Evolutionary conservation across 441 rosid species (phyloP).

Genomic region (Isatis lusitanica): DNA sequence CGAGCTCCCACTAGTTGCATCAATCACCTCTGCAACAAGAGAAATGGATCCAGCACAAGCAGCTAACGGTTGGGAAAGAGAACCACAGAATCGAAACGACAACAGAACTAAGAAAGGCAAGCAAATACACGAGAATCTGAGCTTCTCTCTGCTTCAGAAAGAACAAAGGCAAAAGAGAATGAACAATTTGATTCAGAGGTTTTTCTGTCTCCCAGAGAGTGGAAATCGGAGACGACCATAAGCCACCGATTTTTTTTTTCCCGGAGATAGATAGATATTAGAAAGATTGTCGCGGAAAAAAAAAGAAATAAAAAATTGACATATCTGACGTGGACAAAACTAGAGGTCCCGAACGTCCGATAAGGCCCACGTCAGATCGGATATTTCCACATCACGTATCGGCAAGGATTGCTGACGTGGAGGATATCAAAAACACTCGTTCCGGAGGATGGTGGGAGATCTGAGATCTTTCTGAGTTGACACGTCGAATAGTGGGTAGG

Average conservation of each 20-base stretch:
- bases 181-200: slow-evolving; percentile 12
- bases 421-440: slow-evolving; percentile 28
- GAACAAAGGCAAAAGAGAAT: background rate
- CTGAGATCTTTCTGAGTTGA: slow-evolving; percentile 22
- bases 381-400: slow-evolving; percentile 30
- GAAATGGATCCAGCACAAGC: slow-evolving; percentile 25
- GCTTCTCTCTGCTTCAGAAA: slow-evolving; percentile 19
- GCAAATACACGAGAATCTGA: slow-evolving; percentile 5
- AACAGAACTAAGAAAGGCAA: background rate
- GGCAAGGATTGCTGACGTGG: slow-evolving; percentile 25
- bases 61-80: slow-evolving; percentile 24
- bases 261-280: slow-evolving; percentile 41
- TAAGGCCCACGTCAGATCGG: slow-evolving; percentile 28
- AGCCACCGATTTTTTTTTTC: slow-evolving; percentile 26
- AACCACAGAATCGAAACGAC: background rate
- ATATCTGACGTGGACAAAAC: slow-evolving; percentile 34
- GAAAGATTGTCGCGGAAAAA: slow-evolving; percentile 20
- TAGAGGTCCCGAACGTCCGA: slow-evolving; percentile 31
- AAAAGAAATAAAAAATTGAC: background rate
- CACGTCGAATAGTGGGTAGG: slow-evolving; percentile 10
- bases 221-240: slow-evolving; percentile 43
- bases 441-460: slow-evolving; percentile 10
- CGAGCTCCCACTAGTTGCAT: slow-evolving; percentile 7
- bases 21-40: slow-evolving; percentile 9
- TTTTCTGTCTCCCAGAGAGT: slow-evolving; percentile 35